A percentile compares a stretch with the other conserved stretches of the same genome.
Conservation (phyloP, 176 grass and related monocot genomes). For the Oryza glaberrima region DNA sequence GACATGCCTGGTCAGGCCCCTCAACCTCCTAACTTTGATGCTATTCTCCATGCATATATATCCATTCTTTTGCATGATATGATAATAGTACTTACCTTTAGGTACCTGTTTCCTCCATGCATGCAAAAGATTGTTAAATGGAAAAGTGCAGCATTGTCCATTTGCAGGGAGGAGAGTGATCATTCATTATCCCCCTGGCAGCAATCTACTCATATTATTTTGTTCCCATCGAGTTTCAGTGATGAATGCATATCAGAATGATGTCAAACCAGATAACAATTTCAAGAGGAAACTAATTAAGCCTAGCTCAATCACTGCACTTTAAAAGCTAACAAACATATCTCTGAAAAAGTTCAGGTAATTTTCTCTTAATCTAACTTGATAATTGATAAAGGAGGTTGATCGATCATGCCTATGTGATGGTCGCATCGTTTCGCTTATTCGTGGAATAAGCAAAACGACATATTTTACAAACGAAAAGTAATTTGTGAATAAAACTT, state of each 20-base stretch:
- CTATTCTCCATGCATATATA: background rate
- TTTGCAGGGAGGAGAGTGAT: background rate
- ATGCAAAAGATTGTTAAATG: conserved; percentile 14
- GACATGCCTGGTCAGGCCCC: background rate
- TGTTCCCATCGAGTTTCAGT: no score
- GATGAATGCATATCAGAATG: no score
- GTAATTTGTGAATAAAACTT: no score
- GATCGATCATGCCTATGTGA: background rate
- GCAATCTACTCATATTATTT: no score
- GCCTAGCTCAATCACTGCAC: no score
- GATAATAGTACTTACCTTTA: conserved; percentile 9
- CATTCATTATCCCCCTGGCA: background rate
- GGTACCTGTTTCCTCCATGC: background rate
- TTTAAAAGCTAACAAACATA: background rate
- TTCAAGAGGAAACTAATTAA: no score
- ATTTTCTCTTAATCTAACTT: background rate
- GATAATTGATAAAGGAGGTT: background rate
- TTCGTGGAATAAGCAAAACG: no score
- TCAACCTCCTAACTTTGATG: conserved; percentile 3
- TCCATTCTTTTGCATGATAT: conserved; percentile 19
- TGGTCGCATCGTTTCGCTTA: no score
- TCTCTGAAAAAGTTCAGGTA: background rate
- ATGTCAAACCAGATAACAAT: no score
- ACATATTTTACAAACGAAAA: no score
- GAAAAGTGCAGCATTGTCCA: conserved; percentile 30